Conservation (phyloP, 331 rosid species). For the Quercus lobata region DNA sequence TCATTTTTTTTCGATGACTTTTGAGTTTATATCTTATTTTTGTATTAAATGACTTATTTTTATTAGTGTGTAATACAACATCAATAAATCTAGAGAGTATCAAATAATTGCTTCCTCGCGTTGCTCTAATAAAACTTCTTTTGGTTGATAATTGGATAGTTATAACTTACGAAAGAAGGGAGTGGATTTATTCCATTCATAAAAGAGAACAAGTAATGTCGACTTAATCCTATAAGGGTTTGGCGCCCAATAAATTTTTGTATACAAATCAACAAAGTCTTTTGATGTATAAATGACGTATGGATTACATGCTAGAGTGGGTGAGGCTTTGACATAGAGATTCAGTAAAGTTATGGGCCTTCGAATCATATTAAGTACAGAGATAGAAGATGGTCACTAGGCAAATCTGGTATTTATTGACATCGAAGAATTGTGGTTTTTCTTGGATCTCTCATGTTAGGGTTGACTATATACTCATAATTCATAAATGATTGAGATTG, state of each 20-base stretch:
- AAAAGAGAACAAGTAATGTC: too few relatives aligned
- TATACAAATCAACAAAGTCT: neutral
- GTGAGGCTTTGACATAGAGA: neutral
- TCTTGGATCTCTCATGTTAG: neutral
- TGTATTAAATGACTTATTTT: too few relatives aligned
- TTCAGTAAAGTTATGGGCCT: neutral
- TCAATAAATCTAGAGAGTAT: too few relatives aligned
- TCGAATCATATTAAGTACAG: conserved; percentile 13
- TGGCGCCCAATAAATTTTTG: neutral
- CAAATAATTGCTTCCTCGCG: too few relatives aligned
- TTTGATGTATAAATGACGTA: conserved; percentile 39
- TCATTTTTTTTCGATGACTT: too few relatives aligned
- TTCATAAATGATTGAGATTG: neutral
- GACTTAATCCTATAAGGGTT: neutral
- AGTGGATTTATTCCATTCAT: rapidly evolving
- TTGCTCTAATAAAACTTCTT: too few relatives aligned
- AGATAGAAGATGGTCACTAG: neutral
- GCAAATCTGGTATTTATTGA: neutral
- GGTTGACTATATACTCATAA: conserved; percentile 22
- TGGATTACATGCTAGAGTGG: conserved; percentile 30
- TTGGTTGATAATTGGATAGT: too few relatives aligned
- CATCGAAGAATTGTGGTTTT: conserved; percentile 18
- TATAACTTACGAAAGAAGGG: too few relatives aligned
- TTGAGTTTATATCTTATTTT: too few relatives aligned
- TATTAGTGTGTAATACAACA: too few relatives aligned